phyloP scores from a whole-genome alignment of 192 early-diverging fungal species.

The Coemansia pectinata region DNA sequence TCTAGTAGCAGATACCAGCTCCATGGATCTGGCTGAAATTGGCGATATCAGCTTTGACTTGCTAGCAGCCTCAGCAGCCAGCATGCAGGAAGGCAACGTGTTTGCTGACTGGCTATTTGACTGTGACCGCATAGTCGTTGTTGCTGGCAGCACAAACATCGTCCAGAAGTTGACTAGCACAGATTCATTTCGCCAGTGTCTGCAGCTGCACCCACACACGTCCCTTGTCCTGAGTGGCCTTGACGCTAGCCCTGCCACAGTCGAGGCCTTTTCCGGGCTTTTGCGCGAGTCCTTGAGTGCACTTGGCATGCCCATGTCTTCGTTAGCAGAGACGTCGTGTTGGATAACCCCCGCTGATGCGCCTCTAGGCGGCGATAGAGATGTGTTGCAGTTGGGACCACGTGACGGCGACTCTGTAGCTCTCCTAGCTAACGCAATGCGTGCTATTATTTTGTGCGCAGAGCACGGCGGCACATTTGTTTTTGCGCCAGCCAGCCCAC shows the following conservation, averaged over 20 bases:
- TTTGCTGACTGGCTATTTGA: slow-evolving; percentile 38
- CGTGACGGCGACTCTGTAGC: neutral
- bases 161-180: slow-evolving; percentile 14
- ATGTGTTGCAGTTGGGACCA: neutral
- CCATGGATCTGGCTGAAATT: neutral
- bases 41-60: slow-evolving; percentile 2
- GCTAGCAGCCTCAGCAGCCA: slow-evolving; percentile 11
- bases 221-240: slow-evolving; percentile 14
- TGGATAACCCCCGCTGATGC: neutral
- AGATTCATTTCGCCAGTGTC: slow-evolving; percentile 4
- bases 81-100: neutral
- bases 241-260: slow-evolving; percentile 4
- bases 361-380: neutral
- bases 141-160: slow-evolving; percentile 16
- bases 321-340: neutral
- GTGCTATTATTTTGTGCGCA: slow-evolving; percentile 15
- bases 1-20: slow-evolving; percentile 1
- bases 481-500: neutral
- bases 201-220: slow-evolving; percentile 23
- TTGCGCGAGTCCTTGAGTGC: slow-evolving; percentile 21
- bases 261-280: slow-evolving; percentile 12
- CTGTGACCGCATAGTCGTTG: slow-evolving; percentile 29
- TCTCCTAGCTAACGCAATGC: slow-evolving; percentile 13
- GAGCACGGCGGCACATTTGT: slow-evolving; percentile 12
- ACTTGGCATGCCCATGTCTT: neutral